A percentile compares a stretch with the other conserved stretches of the same genome.
phyloP scores from a whole-genome alignment of 495 filamentous ascomycete genomes.

The Alectoria sarmentosa region DNA sequence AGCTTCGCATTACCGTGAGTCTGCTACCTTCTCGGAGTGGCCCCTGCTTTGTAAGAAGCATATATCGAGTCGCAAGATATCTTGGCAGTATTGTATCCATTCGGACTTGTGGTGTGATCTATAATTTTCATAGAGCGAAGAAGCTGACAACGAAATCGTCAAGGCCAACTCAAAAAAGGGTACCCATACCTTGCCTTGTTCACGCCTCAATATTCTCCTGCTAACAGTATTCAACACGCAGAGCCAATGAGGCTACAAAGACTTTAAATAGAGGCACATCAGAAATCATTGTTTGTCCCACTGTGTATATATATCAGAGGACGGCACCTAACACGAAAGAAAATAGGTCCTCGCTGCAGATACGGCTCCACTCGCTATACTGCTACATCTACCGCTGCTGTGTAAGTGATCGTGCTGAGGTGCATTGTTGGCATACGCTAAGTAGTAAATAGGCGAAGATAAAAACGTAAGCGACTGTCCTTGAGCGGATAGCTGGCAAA shows the following conservation, averaged over 20 bases:
- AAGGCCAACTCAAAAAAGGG: constrained; percentile 82
- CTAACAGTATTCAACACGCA: constrained; percentile 4
- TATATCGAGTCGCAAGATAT: not conserved
- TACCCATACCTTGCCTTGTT: not conserved
- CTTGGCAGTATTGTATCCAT: not conserved
- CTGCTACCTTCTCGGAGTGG: constrained; percentile 44
- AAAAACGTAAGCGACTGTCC: constrained; percentile 51
- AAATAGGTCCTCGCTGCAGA: constrained; percentile 70
- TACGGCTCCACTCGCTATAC: constrained; percentile 75
- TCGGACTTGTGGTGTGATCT: not conserved
- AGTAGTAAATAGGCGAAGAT: constrained; percentile 51
- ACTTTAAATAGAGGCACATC: constrained; percentile 81
- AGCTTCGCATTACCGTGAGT: constrained; percentile 53
- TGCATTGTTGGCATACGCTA: not conserved
- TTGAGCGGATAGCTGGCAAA: not conserved
- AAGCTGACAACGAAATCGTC: not conserved
- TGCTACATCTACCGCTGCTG: constrained; percentile 78
- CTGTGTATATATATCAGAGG: not conserved
- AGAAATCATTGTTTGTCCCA: constrained; percentile 59
- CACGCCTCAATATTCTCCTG: not conserved
- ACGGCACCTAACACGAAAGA: not conserved
- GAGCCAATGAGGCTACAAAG: constrained; percentile 56
- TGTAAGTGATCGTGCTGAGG: constrained; percentile 2
- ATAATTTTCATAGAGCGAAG: not conserved
- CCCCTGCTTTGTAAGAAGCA: not conserved